These are phyloP conservation scores for Aspergillus awamori DNA, from an alignment of 2,329 filamentous ascomycete genomes.

Conservation along the genomic window DNA sequence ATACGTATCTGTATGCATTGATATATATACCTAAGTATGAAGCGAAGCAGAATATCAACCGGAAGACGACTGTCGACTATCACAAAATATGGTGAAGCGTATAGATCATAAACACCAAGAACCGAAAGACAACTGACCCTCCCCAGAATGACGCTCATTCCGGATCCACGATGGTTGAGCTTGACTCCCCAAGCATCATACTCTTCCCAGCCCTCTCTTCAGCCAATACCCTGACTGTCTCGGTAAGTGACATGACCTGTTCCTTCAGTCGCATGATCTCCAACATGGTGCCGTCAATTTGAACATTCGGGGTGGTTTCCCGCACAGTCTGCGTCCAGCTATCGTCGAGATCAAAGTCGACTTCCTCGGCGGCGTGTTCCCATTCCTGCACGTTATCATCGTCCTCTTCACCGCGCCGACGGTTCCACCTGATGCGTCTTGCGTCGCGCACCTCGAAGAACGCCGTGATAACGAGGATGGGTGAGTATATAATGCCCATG, in stretches of 20 bases:
- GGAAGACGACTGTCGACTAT: background rate
- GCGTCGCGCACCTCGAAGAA: conserved; percentile 70
- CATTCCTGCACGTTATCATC: conserved; percentile 90
- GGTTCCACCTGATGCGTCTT: conserved; percentile 69
- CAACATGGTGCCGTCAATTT: conserved; percentile 73
- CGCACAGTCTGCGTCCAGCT: conserved; percentile 83
- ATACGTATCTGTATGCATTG: too few species aligned
- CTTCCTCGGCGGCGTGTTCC: conserved; percentile 73
- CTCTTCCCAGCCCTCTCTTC: conserved; percentile 26
- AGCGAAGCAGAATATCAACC: background rate
- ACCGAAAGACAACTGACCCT: background rate
- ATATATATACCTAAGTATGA: background rate
- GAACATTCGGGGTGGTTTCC: conserved; percentile 76
- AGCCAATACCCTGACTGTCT: conserved; percentile 63
- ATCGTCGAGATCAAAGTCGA: conserved; percentile 76
- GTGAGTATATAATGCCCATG: conserved; percentile 84
- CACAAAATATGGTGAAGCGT: background rate
- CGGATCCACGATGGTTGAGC: conserved; percentile 15
- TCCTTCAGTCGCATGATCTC: conserved; percentile 56
- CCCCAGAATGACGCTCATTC: background rate
- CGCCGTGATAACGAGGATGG: conserved; percentile 77
- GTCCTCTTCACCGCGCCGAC: conserved; percentile 79
- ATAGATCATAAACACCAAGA: background rate
- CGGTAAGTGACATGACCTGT: conserved; percentile 64
- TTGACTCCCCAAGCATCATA: conserved; percentile 16